Evolutionary conservation across 75 land plant species (phyloP), one percentile per base, ranked within the genome.

Genomic region (Gnetum montanum): DNA sequence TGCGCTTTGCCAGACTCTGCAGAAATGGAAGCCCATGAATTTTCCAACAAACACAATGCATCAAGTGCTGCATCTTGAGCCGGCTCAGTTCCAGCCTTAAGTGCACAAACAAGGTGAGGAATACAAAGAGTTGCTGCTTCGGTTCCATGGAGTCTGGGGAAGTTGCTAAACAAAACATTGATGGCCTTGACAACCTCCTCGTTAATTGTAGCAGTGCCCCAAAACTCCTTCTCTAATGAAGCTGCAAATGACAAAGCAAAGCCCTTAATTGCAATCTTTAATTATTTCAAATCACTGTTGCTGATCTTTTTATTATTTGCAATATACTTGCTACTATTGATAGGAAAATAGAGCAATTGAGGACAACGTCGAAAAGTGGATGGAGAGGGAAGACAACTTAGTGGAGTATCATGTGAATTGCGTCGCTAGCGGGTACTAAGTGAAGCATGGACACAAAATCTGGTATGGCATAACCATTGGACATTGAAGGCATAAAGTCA

Each of bases 91-190:
- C 84, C 84, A 65, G 87, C 68, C 53, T 79, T 85, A 15, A 93
- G 75, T 11, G 96, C 86, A 59, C 79, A 77, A 31, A 93, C 72
- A 40, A 89, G 66, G 68, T 89, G 95, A 7, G 90, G 82, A 38
- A 93, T 88, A 41, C 90, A 76, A 0, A 85, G 72, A 0, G 98
- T 85, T 2, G 98, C 90, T 31, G 85, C 82, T 72, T 93, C 98
- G 45, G 90, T 77, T 3, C 69, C 58, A 26, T 79, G 78, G 31
- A 93, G 72, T 61, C 77, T 77, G 6, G 83, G 65, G 60, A 93
- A 93, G 71, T 89, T 93, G 36, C 63, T 48, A 33, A 93, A 78
- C 27, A 93, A 70, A 15, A 75, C 75, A 43, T 80, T 57, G 18
- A 93, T 64, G 1, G 98, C 79, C 60, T 67, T 93, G 27, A 85